Base-by-base conservation (phyloP, 1,139 yeast genomes). In the Geotrichum aggregatum region DNA sequence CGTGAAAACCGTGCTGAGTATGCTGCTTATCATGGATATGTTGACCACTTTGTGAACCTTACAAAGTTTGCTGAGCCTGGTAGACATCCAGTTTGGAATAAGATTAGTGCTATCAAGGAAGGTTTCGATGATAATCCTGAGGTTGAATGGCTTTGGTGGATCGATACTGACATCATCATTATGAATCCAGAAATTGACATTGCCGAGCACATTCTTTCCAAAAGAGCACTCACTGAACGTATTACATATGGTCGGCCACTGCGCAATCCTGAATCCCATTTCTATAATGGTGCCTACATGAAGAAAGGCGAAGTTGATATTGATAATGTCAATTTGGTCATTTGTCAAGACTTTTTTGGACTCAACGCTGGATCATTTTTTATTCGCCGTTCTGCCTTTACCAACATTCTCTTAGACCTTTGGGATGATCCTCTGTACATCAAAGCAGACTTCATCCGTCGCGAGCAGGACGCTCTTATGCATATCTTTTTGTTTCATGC, bases 351-450 rank as follows among this genome's bases (percentile, higher is more conserved):
- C 52, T 42, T 54, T 49, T 52, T 62, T 36, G 69, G 71, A 4
- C 50, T 71, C 28, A 71, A 70, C 49, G 69, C 73, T 1, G 74
- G 74, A 8, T 67, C 72, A 3, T 65, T 71, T 48, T 63, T 71
- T 54, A 41, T 71, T 36, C 56, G 68, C 22, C 60, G 69, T 26
- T 61, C 69, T 4, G 58, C 55, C 10, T 60, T 59, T 54, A 55
- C 65, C 21, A 48, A 49, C 21, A 31, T 51, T 47, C 54, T 63
- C 16, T 49, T 65, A n/a, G 61, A 64, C 22, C 30, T 58, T 24
- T 65, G 68, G 66, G 60, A 55, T 36, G 65, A 61, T 43, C 64
- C 59, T 6, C 33, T 47, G 7, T 36, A 52, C 21, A 56, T 55
- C 28, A 19, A 49, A 39, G 52, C 50, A 4, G 52, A 51, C 11